Conservation (phyloP, 306 rosid genomes). For the Hippophae rhamnoides region DNA sequence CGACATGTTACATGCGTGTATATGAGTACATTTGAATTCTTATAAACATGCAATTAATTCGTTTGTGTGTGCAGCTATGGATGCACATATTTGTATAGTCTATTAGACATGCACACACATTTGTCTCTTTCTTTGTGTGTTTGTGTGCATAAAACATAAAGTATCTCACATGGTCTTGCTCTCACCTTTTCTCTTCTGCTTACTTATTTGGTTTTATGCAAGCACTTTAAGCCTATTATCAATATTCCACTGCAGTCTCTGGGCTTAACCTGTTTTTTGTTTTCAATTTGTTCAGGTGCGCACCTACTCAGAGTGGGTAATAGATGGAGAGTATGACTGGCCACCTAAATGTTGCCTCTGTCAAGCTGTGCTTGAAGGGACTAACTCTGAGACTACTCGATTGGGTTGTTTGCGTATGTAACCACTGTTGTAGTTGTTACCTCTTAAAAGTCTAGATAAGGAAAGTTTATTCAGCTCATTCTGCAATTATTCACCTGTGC, state of each 20-base stretch:
- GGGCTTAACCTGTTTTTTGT: constrained; percentile 15
- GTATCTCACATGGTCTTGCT: neutral
- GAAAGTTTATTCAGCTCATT: constrained; percentile 17
- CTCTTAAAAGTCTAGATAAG: constrained; percentile 3
- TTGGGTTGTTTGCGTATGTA: constrained; percentile 97
- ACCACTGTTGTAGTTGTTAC: constrained; percentile 21
- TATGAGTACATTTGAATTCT: too few species aligned
- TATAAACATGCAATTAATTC: too few species aligned
- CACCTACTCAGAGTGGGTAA: constrained; percentile 95
- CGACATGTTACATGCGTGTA: too few species aligned
- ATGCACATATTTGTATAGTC: too few species aligned
- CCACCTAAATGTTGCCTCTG: constrained; percentile 89
- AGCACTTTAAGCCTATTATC: too few species aligned
- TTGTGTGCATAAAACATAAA: too few species aligned
- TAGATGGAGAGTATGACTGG: constrained; percentile 96
- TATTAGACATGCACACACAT: too few species aligned
- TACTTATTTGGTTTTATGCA: too few species aligned
- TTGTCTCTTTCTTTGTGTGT: too few species aligned
- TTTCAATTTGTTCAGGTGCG: constrained; percentile 50
- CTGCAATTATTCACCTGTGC: constrained; percentile 19
- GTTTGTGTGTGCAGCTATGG: too few species aligned
- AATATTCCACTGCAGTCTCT: neutral
- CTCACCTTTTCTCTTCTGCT: neutral
- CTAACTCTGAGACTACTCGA: constrained; percentile 67
- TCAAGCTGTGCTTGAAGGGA: constrained; percentile 56